A percentile compares a stretch with the other conserved stretches of the same genome.
phyloP scores from a whole-genome alignment of 306 rosid species.

The Crataegus laevigata region DNA sequence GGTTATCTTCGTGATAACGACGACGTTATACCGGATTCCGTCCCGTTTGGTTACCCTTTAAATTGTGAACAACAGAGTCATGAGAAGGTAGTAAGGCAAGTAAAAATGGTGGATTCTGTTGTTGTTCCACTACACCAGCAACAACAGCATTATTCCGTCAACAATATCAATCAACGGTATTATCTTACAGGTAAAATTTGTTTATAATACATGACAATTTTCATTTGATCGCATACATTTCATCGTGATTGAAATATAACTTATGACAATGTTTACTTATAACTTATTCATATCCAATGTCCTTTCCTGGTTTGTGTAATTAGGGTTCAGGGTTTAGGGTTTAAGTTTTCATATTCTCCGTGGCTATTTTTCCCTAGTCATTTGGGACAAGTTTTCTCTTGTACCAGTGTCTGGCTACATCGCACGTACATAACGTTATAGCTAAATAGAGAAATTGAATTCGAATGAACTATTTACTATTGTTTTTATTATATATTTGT shows the following conservation, averaged over 20 bases:
- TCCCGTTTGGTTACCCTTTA: constrained; percentile 30
- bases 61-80: constrained; percentile 17
- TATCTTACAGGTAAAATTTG: constrained; percentile 38
- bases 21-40: constrained; percentile 31
- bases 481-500: neutral
- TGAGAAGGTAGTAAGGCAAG: constrained; percentile 30
- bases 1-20: constrained; percentile 21
- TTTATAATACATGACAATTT: neutral
- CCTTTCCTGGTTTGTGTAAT: too few relatives aligned
- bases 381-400: too few relatives aligned
- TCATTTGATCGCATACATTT: neutral
- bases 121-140: constrained; percentile 34
- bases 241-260: neutral
- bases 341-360: too few relatives aligned
- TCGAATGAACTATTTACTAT: neutral
- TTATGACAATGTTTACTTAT: too few relatives aligned
- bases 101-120: constrained; percentile 20
- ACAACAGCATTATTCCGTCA: constrained; percentile 26
- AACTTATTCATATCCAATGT: too few relatives aligned
- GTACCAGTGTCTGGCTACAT: too few relatives aligned
- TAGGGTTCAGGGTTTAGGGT: too few relatives aligned
- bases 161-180: constrained; percentile 24
- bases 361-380: too few relatives aligned
- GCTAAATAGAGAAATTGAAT: too few relatives aligned
- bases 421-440: too few relatives aligned